Evolutionary conservation across 768 basidiomycete species (phyloP), one percentile per base, ranked within the genome.

Genomic region (Sistotremastrum niveocremeum): DNA sequence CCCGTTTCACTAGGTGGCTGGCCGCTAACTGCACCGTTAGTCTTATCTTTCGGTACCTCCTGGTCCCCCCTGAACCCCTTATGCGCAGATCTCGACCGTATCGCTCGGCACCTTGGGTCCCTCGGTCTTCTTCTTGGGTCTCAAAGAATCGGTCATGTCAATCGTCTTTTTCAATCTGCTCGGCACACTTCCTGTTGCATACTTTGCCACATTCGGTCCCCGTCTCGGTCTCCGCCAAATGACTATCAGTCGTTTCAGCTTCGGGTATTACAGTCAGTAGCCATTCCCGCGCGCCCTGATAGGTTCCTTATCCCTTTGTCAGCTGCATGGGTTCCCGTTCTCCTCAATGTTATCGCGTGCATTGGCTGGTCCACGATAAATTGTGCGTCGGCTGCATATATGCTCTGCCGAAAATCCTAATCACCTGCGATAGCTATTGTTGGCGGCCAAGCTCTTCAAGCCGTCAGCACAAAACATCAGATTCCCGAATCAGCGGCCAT

Each of bases 81-180:
- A 7, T 41, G 6, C 39, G 32, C 34, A 49, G 48, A 57, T 61
- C 10, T 55, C 62, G 8, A 66, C 65, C 4, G 60, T 69, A 50
- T 57, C 62, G 12, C 57, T 68, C 44, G 67, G 67, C 29, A 61
- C 64, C 28, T 58, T 69, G 32, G 65, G 63, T 11, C 60, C 61
- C 7, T 52, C 54, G 20, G 43, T 64, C 34, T 67, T 64, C 52
- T 52, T 54, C 46, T 47, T 69, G 46, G 59, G 60, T n/a, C 52
- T 66, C 41, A 58, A 60, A n/a, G 64, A 66, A 42, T 58, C 63
- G 11, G 53, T 63, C 51, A 54, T 67, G 35, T 54, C 56, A 8
- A 65, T 69, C 56, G 45, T 71, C 51, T 68, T 69, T 57, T 65
- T 68, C 57, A 68, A 67, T 52, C 54, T 62, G 31, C 48, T 62